Conservation (phyloP, 176 grass and related monocot genomes). For the Ampelocalamus luodianensis region DNA sequence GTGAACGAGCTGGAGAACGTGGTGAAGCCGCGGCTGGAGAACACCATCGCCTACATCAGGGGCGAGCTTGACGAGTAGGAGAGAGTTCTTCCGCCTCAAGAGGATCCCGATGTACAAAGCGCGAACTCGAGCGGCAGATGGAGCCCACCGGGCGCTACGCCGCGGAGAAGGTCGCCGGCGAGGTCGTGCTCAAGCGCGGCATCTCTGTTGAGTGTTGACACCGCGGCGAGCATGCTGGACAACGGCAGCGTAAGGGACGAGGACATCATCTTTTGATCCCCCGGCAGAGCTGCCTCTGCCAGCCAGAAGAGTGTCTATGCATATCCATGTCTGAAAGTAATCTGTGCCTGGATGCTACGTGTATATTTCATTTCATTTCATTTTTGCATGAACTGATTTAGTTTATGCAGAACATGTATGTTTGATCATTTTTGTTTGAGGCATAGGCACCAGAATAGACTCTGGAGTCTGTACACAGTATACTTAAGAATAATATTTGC, state of each 20-base stretch:
- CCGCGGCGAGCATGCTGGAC: slow-evolving; percentile 55
- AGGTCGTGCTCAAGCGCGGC: slow-evolving; percentile 64
- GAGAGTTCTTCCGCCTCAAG: slow-evolving; percentile 91
- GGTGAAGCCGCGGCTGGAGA: slow-evolving; percentile 74
- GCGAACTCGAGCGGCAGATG: slow-evolving; percentile 61
- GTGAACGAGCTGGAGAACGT: slow-evolving; percentile 83
- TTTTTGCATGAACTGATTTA: background rate
- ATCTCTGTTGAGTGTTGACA: slow-evolving; percentile 48
- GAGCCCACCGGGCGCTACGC: slow-evolving; percentile 50
- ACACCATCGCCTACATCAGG: slow-evolving; percentile 74
- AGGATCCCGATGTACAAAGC: slow-evolving; percentile 77
- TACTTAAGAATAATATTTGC: background rate
- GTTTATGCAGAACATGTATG: background rate
- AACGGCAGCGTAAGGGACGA: slow-evolving; percentile 55
- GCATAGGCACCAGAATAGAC: background rate
- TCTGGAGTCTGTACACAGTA: background rate
- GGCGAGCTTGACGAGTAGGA: slow-evolving; percentile 83
- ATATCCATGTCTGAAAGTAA: slow-evolving; percentile 3
- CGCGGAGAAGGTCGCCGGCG: slow-evolving; percentile 54
- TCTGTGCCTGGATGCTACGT: background rate
- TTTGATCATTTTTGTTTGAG: background rate
- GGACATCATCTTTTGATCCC: slow-evolving; percentile 76
- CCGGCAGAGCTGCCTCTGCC: background rate
- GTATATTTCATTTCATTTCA: background rate
- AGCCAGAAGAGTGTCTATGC: too few species aligned